Conservation (phyloP, 1,284 basidiomycete species). For the Anthracocystis panici-leucophaei region DNA sequence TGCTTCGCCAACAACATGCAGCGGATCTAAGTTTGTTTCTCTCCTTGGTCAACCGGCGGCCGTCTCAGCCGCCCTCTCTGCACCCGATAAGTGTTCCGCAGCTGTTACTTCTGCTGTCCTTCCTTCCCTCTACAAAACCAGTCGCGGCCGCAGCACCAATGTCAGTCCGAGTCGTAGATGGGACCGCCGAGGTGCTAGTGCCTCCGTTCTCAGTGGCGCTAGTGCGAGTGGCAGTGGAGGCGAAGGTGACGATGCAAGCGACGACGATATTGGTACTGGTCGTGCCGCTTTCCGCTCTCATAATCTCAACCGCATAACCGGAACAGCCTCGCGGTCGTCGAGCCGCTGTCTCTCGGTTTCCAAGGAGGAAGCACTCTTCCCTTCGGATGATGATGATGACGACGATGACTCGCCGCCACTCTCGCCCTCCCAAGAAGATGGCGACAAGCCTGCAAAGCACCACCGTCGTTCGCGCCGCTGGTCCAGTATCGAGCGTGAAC, state of each 20-base stretch:
- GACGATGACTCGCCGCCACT: slow-evolving; percentile 39
- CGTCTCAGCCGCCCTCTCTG: slow-evolving; percentile 38
- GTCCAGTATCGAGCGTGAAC: slow-evolving; percentile 55
- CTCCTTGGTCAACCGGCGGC: slow-evolving; percentile 33
- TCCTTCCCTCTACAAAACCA: slow-evolving; percentile 49
- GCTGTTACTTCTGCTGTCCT: slow-evolving; percentile 30
- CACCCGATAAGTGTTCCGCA: slow-evolving; percentile 26
- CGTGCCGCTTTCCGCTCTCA: neutral
- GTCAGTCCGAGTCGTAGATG: slow-evolving; percentile 54
- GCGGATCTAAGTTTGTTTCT: slow-evolving; percentile 33
- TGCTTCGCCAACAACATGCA: slow-evolving; percentile 26
- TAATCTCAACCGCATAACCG: neutral
- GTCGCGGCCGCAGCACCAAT: slow-evolving; percentile 51
- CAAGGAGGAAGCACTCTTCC: slow-evolving; percentile 43
- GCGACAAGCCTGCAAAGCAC: slow-evolving; percentile 5
- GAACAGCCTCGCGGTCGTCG: slow-evolving; percentile 1
- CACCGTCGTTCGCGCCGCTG: slow-evolving; percentile 29
- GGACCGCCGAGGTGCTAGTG: slow-evolving; percentile 54
- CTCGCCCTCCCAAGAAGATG: slow-evolving; percentile 22
- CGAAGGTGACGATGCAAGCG: slow-evolving; percentile 32
- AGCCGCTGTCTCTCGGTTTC: slow-evolving; percentile 24
- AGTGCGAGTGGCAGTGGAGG: slow-evolving; percentile 51
- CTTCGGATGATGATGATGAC: slow-evolving; percentile 49
- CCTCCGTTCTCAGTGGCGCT: slow-evolving; percentile 44
- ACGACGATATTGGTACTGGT: slow-evolving; percentile 11